A percentile compares a stretch with the other conserved stretches of the same genome.
These are phyloP conservation scores for Dryadomyces quercivorus DNA, from an alignment of 2,329 filamentous ascomycete species.

Conservation along the genomic window DNA sequence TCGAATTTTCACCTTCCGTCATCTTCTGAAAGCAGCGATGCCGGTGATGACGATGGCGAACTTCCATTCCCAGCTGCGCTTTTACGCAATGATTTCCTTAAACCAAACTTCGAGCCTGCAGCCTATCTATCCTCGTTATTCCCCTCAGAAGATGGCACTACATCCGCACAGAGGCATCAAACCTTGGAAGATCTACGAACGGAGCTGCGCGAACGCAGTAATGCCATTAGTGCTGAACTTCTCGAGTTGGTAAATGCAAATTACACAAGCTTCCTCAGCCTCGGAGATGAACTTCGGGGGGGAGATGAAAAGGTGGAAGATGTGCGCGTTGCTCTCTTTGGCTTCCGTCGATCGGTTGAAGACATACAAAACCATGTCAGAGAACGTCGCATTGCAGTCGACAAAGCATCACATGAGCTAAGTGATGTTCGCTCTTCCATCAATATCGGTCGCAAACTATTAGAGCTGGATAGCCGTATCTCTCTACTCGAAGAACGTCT, in stretches of 20 bases:
- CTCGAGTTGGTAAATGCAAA: constrained; percentile 92
- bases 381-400: constrained; percentile 51
- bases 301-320: constrained; percentile 89
- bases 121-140: constrained; percentile 53
- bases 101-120: constrained; percentile 64
- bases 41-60: constrained; percentile 55
- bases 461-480: constrained; percentile 55
- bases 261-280: constrained; percentile 78
- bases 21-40: constrained; percentile 22
- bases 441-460: constrained; percentile 45
- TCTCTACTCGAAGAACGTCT: constrained; percentile 51
- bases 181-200: constrained; percentile 85
- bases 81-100: constrained; percentile 70
- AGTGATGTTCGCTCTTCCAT: constrained; percentile 50
- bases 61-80: constrained; percentile 85
- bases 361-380: constrained; percentile 56
- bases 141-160: constrained; percentile 17
- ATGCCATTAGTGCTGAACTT: constrained; percentile 71
- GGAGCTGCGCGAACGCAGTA: constrained; percentile 71
- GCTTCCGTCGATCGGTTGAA: constrained; percentile 72
- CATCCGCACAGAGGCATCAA: constrained; percentile 71
- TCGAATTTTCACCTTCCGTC: constrained; percentile 30
- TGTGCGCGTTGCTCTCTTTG: constrained; percentile 73
- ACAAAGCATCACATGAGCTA: constrained; percentile 52
- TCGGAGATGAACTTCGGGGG: constrained; percentile 70